A percentile compares a stretch with the other conserved stretches of the same genome.
Evolutionary conservation across 495 filamentous ascomycete species (phyloP).

Genomic region (Hyaloscypha variabilis): DNA sequence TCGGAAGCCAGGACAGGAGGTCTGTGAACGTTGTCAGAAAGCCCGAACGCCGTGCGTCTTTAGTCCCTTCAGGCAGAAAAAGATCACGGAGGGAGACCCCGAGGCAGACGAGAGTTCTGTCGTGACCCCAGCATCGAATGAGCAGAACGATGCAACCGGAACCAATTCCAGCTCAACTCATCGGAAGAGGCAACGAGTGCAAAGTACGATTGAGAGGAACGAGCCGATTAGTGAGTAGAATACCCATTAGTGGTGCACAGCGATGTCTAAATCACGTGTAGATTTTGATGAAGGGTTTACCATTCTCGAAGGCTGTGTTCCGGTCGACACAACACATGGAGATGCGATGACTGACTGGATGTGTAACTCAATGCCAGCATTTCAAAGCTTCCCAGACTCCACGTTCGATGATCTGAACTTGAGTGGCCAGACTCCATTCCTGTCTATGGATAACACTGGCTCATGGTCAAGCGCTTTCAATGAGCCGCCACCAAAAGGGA

Average conservation of each 20-base stretch:
- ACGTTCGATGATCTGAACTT: constrained; percentile 1
- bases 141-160: not conserved
- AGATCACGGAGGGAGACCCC: constrained; percentile 21
- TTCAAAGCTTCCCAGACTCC: not conserved
- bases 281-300: not conserved
- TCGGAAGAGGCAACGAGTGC: constrained; percentile 3
- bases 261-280: not conserved
- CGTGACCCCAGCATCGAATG: not conserved
- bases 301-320: not conserved
- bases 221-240: not conserved
- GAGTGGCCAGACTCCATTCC: not conserved
- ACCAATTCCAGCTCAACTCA: not conserved
- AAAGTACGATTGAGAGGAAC: not conserved
- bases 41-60: constrained; percentile 37
- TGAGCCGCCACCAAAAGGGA: no score
- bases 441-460: no score
- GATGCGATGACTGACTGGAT: not conserved
- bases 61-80: constrained; percentile 38
- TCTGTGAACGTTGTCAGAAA: constrained; percentile 40
- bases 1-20: constrained; percentile 31
- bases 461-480: not conserved
- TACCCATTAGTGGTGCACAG: not conserved
- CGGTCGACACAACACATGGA: not conserved
- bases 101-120: not conserved
- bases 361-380: not conserved